Evolutionary conservation across 2,329 filamentous ascomycete species (phyloP), one percentile per base, ranked within the genome.

Genomic region (Fonsecaea pugnacius): DNA sequence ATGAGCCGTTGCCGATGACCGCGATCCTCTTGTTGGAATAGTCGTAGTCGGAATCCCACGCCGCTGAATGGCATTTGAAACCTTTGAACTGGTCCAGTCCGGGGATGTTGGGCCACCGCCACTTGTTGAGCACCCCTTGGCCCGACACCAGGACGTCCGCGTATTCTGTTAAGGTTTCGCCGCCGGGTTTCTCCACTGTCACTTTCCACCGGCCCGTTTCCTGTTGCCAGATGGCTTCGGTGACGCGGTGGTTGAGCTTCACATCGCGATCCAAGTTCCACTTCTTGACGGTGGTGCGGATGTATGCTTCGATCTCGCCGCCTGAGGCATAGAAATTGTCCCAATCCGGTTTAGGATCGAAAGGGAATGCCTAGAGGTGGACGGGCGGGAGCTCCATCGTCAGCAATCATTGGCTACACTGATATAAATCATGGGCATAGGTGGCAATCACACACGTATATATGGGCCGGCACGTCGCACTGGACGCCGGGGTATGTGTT

Each of bases 391-490:
- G 27, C 1, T 27, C 1, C 27, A 27, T 27, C 1, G 27, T 27
- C 27, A 27, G 27, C 27, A 27, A 27, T 27, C 27, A 27, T 27
- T n/a, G n/a, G n/a, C n/a, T n/a, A n/a, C n/a, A n/a, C n/a, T n/a
- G n/a, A n/a, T n/a, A n/a, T n/a, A n/a, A n/a, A n/a, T n/a, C n/a
- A n/a, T n/a, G n/a, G n/a, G n/a, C n/a, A n/a, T n/a, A n/a, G n/a
- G n/a, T n/a, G n/a, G 27, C 27, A 27, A 27, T 27, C 27, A 27
- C 62, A n/a, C 60, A 67, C 88, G 70, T 91, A 91, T 21, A 88
- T 87, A 72, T 90, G 87, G 0, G 87, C 84, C 0, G 89, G 87
- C 16, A 91, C 85, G 72, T 91, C 88, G 69, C 89, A 91, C 48
- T 62, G 58, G 12, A 67, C 77, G 4, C 78, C 79, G 0, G 78